phyloP scores from a whole-genome alignment of 306 rosid genomes.

The Lupinus albus region DNA sequence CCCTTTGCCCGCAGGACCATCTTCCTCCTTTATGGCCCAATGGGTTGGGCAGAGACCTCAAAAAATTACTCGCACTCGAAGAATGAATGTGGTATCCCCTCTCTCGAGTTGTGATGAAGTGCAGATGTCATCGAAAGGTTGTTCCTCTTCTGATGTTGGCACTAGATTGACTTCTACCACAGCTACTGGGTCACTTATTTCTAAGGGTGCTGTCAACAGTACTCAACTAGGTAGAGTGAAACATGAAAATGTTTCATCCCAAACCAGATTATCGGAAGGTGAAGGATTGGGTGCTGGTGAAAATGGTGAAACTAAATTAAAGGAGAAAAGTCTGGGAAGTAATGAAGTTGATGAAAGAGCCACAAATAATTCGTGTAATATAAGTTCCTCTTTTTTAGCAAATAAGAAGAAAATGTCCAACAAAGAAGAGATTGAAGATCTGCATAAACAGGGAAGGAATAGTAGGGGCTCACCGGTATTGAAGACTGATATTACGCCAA shows the following conservation, averaged over 20 bases:
- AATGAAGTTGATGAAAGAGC: slow-evolving; percentile 55
- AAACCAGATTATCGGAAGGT: slow-evolving; percentile 72
- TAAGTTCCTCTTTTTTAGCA: slow-evolving; percentile 45
- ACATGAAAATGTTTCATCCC: slow-evolving; percentile 61
- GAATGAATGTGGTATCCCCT: slow-evolving; percentile 77
- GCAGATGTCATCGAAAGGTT: slow-evolving; percentile 57
- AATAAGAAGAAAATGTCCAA: slow-evolving; percentile 54
- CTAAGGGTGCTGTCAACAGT: slow-evolving; percentile 51
- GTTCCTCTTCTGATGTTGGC: slow-evolving; percentile 66
- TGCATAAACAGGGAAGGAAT: slow-evolving; percentile 65
- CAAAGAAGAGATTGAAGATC: slow-evolving; percentile 59
- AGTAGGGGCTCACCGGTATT: slow-evolving; percentile 60
- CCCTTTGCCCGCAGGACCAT: slow-evolving; percentile 58
- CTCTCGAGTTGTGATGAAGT: slow-evolving; percentile 64
- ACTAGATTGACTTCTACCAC: slow-evolving; percentile 54
- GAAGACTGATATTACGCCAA: slow-evolving; percentile 54
- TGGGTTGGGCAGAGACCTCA: slow-evolving; percentile 95
- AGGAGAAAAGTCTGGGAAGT: slow-evolving; percentile 60
- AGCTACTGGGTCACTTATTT: slow-evolving; percentile 54
- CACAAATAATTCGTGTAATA: slow-evolving; percentile 48
- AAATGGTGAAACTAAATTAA: slow-evolving; percentile 60
- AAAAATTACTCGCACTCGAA: slow-evolving; percentile 76
- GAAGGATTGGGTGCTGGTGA: slow-evolving; percentile 74
- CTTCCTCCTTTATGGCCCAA: slow-evolving; percentile 72
- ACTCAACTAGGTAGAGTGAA: slow-evolving; percentile 54